These are phyloP conservation scores for Albugo candida DNA, from an alignment of 352 stramenopile species.

Conservation along the genomic window DNA sequence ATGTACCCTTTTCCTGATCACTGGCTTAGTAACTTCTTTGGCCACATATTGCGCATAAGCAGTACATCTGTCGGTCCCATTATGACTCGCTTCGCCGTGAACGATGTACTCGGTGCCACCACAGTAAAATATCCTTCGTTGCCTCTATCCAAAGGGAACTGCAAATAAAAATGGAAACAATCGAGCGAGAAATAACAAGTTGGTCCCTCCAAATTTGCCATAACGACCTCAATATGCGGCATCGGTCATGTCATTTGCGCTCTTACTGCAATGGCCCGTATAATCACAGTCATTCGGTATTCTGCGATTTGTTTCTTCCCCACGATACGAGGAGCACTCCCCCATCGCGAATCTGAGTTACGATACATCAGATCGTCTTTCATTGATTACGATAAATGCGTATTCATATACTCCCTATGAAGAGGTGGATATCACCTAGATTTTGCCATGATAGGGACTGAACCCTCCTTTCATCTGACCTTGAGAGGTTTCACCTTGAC, in stretches of 20 bases:
- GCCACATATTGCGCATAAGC: too few species aligned
- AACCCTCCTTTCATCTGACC: constrained; percentile 7
- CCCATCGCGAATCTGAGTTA: too few species aligned
- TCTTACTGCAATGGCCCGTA: constrained; percentile 2
- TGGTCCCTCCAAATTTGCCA: too few species aligned
- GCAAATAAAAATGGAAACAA: constrained; percentile 6
- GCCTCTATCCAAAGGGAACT: constrained; percentile 3
- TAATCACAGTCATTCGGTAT: constrained; percentile 7
- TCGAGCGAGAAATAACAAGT: too few species aligned
- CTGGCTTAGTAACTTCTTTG: too few species aligned
- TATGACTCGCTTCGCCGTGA: too few species aligned
- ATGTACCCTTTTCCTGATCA: too few species aligned
- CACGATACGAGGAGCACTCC: constrained; percentile 8
- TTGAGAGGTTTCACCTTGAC: constrained; percentile 5
- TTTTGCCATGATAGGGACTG: constrained; percentile 6
- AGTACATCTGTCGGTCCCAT: too few species aligned
- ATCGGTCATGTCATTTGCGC: too few species aligned
- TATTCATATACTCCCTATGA: constrained; percentile 4
- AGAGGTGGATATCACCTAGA: constrained; percentile 3
- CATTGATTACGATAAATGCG: constrained; percentile 3
- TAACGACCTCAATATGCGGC: too few species aligned
- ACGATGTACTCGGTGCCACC: constrained; percentile 5
- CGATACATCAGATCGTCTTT: neutral
- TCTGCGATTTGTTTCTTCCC: constrained; percentile 6
- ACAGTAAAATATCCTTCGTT: constrained; percentile 9